Evolutionary conservation across 345 rosid genomes (phyloP).

Genomic region (Limnanthes douglasii): DNA sequence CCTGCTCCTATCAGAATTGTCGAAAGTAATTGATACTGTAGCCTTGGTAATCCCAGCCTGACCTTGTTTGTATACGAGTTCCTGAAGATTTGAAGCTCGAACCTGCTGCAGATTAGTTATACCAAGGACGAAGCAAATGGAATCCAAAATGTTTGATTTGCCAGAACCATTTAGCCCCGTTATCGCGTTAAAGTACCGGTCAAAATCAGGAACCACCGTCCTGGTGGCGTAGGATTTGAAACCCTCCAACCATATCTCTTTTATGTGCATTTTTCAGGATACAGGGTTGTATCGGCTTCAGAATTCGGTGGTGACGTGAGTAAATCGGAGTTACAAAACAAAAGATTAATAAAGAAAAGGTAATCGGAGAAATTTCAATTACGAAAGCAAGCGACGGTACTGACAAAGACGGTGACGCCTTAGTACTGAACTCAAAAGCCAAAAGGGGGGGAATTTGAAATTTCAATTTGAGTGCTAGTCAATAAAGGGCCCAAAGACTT

Average conservation of each 20-base stretch:
- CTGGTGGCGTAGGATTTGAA: conserved; percentile 96
- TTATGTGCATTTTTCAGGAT: conserved; percentile 58
- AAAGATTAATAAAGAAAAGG: too few species aligned
- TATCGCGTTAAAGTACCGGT: conserved; percentile 87
- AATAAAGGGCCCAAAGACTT: too few species aligned
- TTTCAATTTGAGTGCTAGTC: too few species aligned
- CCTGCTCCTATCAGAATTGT: conserved; percentile 59
- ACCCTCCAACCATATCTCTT: conserved; percentile 87
- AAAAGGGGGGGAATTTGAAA: too few species aligned
- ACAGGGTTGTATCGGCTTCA: too few species aligned
- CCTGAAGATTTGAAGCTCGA: conserved; percentile 93
- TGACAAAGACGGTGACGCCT: too few species aligned
- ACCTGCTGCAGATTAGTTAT: conserved; percentile 98
- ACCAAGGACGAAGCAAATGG: conserved; percentile 95
- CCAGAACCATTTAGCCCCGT: conserved; percentile 97
- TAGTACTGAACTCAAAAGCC: too few species aligned
- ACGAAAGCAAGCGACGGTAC: too few species aligned
- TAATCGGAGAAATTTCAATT: too few species aligned
- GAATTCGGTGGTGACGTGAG: too few species aligned
- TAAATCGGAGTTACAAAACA: too few species aligned
- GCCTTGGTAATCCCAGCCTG: conserved; percentile 98
- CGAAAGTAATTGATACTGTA: conserved; percentile 78
- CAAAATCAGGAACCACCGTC: conserved; percentile 87
- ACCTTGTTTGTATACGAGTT: conserved; percentile 98
- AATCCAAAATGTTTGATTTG: conserved; percentile 96